These are phyloP conservation scores for Clonostachys rhizophaga DNA, from an alignment of 2,329 filamentous ascomycete species.

Conservation along the genomic window DNA sequence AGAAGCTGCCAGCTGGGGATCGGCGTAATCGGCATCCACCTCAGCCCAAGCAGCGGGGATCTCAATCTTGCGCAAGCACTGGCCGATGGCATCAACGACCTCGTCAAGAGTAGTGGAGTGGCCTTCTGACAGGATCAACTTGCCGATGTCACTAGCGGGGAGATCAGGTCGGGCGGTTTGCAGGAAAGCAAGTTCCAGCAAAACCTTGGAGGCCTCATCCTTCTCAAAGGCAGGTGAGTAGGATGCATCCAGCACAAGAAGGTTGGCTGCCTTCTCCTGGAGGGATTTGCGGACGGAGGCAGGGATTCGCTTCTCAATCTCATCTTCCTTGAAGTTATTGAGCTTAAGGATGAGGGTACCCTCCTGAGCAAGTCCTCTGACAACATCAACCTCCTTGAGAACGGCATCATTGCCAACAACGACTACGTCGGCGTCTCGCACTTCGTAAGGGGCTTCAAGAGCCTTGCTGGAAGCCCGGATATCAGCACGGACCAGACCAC, in stretches of 20 bases:
- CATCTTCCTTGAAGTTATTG: constrained; percentile 78
- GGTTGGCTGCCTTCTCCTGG: constrained; percentile 61
- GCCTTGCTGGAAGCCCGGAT: constrained; percentile 78
- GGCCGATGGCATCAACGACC: constrained; percentile 62
- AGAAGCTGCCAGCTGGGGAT: constrained; percentile 51
- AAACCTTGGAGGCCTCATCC: constrained; percentile 60
- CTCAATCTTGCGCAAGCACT: constrained; percentile 67
- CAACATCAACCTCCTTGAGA: constrained; percentile 70
- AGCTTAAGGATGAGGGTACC: constrained; percentile 74
- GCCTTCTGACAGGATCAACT: constrained; percentile 57
- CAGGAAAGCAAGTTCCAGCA: constrained; percentile 80
- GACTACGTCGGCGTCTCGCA: constrained; percentile 73
- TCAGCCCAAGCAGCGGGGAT: constrained; percentile 78
- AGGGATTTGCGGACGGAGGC: constrained; percentile 66
- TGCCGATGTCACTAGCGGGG: constrained; percentile 57
- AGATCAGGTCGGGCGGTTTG: constrained; percentile 67
- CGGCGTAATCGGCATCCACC: constrained; percentile 46
- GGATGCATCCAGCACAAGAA: constrained; percentile 73
- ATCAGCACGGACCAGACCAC: constrained; percentile 79
- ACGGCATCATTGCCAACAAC: constrained; percentile 78
- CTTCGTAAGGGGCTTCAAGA: constrained; percentile 78
- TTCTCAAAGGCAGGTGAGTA: constrained; percentile 64
- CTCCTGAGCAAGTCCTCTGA: constrained; percentile 64
- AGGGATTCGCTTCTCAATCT: constrained; percentile 82
- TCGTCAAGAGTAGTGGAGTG: constrained; percentile 46